Base-by-base conservation (phyloP, 768 basidiomycete species). In the Lactarius psammicola region DNA sequence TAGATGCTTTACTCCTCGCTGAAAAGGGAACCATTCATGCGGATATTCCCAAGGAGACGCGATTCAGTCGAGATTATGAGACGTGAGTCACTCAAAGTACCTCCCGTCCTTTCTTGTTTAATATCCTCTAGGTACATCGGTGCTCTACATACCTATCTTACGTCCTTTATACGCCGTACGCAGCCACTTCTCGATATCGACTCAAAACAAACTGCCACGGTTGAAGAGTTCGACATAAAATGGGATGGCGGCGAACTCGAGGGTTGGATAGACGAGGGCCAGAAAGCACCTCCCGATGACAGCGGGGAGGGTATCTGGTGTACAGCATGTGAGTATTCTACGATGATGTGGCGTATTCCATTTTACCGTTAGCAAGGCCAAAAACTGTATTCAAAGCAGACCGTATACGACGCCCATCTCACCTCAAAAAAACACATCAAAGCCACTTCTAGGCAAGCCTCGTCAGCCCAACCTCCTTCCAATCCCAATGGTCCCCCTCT, bases 341-440 rank as follows among this genome's bases (percentile, higher is more conserved):
- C 17, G 56, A 56, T 56, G 54, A 59, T 23, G 7, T 63, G 51
- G 20, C 11, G 49, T 57, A 66, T 63, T 38, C 64, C 59, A 54
- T 63, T 64, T 59, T 59, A 46, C 53, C 23, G 57, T 53, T 36
- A 42, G 34, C 30, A 72, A 98, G 95, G 95, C 75, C 94, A 98
- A 77, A 97, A 95, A 74, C 80, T 85, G 64, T 98, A 98, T 76
- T 85, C 95, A 15, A 99, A 98, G 76, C 93, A 98, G 76, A 98
- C 97, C 0, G 97, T 99, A 10, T 99, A 95, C 75, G 92, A 97
- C 68, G 95, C 95, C 2, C 97, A 98, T 74, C 76, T 98, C 59
- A 94, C 87, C 2, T 96, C 95, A 26, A 98, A 95, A 80, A 98
- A 94, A 75, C 97, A 99, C 72, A 78, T 92, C 72, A 99, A 98